Evolutionary conservation across 441 rosid species (phyloP).

Genomic region (Populus hybrid): DNA sequence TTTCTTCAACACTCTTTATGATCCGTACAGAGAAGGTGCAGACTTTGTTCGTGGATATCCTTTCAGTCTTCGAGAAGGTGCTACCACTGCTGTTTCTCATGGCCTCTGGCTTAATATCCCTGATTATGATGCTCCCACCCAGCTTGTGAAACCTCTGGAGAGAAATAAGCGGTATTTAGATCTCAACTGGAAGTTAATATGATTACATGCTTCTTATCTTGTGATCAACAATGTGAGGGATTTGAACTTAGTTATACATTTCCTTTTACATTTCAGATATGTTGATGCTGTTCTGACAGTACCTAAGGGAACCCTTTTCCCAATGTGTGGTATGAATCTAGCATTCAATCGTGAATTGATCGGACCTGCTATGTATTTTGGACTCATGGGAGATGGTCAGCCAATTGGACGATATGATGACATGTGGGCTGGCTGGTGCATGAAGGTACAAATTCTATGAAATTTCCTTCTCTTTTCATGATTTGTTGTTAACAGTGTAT

Average conservation of each 20-base stretch:
- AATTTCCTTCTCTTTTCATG: background rate
- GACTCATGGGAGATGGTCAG: constrained; percentile 99
- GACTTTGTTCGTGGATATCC: constrained; percentile 93
- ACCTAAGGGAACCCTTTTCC: constrained; percentile 92
- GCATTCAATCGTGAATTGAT: constrained; percentile 87
- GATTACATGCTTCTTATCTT: background rate
- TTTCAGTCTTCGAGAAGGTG: constrained; percentile 84
- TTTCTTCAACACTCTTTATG: constrained; percentile 88
- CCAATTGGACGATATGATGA: constrained; percentile 95
- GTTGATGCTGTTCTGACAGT: constrained; percentile 90
- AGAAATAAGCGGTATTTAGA: constrained; percentile 61
- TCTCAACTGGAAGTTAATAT: constrained; percentile 1
- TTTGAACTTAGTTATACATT: background rate
- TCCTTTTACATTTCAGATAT: constrained; percentile 37
- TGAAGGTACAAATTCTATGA: constrained; percentile 42
- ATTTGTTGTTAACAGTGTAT: background rate
- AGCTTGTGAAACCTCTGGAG: constrained; percentile 85
- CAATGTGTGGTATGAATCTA: constrained; percentile 97
- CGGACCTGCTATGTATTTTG: constrained; percentile 95
- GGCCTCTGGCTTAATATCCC: constrained; percentile 98
- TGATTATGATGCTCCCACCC: constrained; percentile 95
- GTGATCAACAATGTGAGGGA: background rate
- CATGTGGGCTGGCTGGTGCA: constrained; percentile 99
- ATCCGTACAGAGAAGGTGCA: constrained; percentile 79
- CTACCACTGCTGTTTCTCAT: constrained; percentile 47